Conservation (phyloP, 192 early-diverging fungal species). For the Backusella circina region DNA sequence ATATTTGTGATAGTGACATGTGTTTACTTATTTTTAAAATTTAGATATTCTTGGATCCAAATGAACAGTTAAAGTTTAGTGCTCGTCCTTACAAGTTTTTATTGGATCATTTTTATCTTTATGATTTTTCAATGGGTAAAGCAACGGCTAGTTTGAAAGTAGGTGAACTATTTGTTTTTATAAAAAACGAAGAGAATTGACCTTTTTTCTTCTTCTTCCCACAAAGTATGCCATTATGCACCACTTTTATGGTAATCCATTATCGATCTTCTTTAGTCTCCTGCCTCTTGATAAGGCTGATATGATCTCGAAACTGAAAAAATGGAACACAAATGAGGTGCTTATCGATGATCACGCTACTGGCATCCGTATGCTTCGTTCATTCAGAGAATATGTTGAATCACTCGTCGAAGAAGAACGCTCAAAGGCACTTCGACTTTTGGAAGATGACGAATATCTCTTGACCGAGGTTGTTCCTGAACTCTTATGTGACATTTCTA, state of each 20-base stretch:
- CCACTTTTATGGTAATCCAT: conserved; percentile 81
- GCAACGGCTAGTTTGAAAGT: conserved; percentile 73
- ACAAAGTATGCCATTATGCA: conserved; percentile 82
- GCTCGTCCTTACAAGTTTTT: conserved; percentile 69
- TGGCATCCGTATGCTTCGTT: conserved; percentile 67
- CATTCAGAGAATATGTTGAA: conserved; percentile 59
- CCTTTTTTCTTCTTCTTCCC: background rate
- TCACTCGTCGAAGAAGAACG: conserved; percentile 31
- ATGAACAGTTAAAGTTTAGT: conserved; percentile 58
- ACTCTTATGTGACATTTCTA: conserved; percentile 42
- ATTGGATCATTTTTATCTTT: conserved; percentile 76
- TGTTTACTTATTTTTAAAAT: background rate
- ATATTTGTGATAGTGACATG: conserved; percentile 16
- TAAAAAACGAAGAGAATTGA: background rate
- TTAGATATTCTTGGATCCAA: conserved; percentile 56
- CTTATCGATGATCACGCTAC: conserved; percentile 55
- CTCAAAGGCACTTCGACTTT: conserved; percentile 38
- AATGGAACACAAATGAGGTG: conserved; percentile 15
- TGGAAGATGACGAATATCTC: conserved; percentile 60
- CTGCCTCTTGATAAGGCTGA: background rate
- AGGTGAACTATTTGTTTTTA: background rate
- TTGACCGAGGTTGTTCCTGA: conserved; percentile 45
- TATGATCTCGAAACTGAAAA: background rate
- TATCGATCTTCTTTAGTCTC: conserved; percentile 46
- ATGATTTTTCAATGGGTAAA: conserved; percentile 75